Base-by-base conservation (phyloP, 495 filamentous ascomycete species). In the Gamarada debralockiae region DNA sequence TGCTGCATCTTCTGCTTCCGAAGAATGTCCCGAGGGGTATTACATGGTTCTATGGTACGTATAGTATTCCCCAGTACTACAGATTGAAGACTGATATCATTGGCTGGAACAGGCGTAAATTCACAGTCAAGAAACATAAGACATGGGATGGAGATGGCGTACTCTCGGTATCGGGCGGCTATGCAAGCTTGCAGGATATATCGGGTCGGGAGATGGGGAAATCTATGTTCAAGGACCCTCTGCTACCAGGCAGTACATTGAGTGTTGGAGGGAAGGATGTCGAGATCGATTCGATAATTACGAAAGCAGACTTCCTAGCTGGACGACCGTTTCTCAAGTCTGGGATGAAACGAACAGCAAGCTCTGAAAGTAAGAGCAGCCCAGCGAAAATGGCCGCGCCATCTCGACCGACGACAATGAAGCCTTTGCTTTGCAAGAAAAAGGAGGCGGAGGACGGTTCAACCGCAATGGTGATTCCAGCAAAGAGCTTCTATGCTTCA, bases 71-170 rank as follows among this genome's bases (percentile, higher is more conserved):
- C 42, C 10, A 31, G 15, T 33, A 39, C 33, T 20, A 17, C 50
- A 17, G 27, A 57, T 25, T 52, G 13, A 9, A 27, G 43, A n/a
- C 23, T 49, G 44, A 47, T 40, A 37, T 41, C 48, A 12, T 10
- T 9, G 29, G n/a, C 8, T 46, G 34, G 12, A 14, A 23, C 56
- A 86, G 84, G 85, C 81, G 87, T 17, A 90, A 87, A 64, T 82
- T 79, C 44, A 89, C 84, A 0, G 74, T 70, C 13, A 92, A 90
- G 65, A 92, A 91, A 68, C 80, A 91, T 69, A 92, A 91, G 64
- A 90, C 85, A 14, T 92, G 89, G 84, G 87, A 91, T 65, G 87
- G 88, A n/a, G 87, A 92, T 65, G 87, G 86, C 2, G 73, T 90
- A 6, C 71, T 92, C 10, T 68, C 74, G 2, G 71, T 84, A 1